A percentile compares a stretch with the other conserved stretches of the same genome.
Conservation (phyloP, 2,329 filamentous ascomycete species). For the Fusarium bactridioides region DNA sequence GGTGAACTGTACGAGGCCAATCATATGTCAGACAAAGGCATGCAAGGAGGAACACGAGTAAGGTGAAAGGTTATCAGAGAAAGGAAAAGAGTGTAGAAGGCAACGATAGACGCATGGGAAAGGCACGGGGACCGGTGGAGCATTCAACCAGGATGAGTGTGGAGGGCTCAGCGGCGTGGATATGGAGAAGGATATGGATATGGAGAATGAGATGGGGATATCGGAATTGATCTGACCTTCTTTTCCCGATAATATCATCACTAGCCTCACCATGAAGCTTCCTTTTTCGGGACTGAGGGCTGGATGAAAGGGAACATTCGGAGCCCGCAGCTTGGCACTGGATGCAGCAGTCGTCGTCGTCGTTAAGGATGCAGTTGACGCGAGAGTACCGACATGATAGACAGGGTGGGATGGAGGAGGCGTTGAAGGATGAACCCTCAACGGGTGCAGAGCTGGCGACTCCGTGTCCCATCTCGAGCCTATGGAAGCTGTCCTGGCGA, state of each 20-base stretch:
- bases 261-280: slow-evolving; percentile 73
- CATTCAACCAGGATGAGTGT: slow-evolving; percentile 29
- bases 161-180: slow-evolving; percentile 23
- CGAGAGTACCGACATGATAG: slow-evolving; percentile 79
- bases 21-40: slow-evolving; percentile 55
- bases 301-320: slow-evolving; percentile 80
- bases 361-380: slow-evolving; percentile 76
- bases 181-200: slow-evolving; percentile 23
- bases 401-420: slow-evolving; percentile 64
- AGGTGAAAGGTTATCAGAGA: slow-evolving; percentile 31
- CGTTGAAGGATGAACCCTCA: slow-evolving; percentile 54
- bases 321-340: slow-evolving; percentile 80
- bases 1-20: slow-evolving; percentile 63
- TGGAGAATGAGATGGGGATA: slow-evolving; percentile 11
- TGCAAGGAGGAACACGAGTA: slow-evolving; percentile 33
- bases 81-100: slow-evolving; percentile 27
- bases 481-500: slow-evolving; percentile 57
- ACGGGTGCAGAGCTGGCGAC: slow-evolving; percentile 57
- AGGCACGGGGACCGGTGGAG: slow-evolving; percentile 26
- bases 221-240: slow-evolving; percentile 65
- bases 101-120: slow-evolving; percentile 32
- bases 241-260: slow-evolving; percentile 69
- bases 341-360: slow-evolving; percentile 79
- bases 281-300: slow-evolving; percentile 80
- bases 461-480: slow-evolving; percentile 58